These are phyloP conservation scores for Ogataea sp. DNA, from an alignment of 805 yeast genomes.

Conservation along the genomic window DNA sequence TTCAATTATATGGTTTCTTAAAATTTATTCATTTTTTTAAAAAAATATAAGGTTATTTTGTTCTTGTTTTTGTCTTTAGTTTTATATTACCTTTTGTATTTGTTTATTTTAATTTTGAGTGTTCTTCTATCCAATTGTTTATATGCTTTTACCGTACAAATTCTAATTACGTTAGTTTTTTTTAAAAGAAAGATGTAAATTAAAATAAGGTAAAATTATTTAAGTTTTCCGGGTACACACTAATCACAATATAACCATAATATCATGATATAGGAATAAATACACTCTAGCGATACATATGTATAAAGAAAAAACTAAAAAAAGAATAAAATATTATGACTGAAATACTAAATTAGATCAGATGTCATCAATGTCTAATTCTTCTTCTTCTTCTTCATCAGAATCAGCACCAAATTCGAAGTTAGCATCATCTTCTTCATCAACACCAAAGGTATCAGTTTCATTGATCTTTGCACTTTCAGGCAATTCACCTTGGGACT, in stretches of 20 bases:
- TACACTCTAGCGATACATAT: neutral
- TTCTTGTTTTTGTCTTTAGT: neutral
- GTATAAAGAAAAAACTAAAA: neutral
- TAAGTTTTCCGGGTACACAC: neutral
- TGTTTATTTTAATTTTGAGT: no score
- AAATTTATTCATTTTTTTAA: neutral
- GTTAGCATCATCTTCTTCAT: conserved; percentile 95
- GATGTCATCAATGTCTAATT: conserved; percentile 92
- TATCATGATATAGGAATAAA: neutral
- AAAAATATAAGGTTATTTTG: conserved; percentile 2
- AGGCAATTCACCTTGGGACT: conserved; percentile 94
- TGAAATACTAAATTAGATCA: conserved; percentile 29
- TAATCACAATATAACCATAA: neutral
- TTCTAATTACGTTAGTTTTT: no score
- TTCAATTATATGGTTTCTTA: no score
- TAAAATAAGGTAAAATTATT: no score
- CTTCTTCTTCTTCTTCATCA: conserved; percentile 65
- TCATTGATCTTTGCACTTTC: conserved; percentile 96
- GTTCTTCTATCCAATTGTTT: no score
- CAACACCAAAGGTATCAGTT: conserved; percentile 94
- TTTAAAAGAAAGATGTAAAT: no score
- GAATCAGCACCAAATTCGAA: conserved; percentile 96
- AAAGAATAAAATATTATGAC: neutral
- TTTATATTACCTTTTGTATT: no score
- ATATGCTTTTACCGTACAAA: no score